Conservation (phyloP, 345 rosid genomes). For the Gynandropsis gynandra region DNA sequence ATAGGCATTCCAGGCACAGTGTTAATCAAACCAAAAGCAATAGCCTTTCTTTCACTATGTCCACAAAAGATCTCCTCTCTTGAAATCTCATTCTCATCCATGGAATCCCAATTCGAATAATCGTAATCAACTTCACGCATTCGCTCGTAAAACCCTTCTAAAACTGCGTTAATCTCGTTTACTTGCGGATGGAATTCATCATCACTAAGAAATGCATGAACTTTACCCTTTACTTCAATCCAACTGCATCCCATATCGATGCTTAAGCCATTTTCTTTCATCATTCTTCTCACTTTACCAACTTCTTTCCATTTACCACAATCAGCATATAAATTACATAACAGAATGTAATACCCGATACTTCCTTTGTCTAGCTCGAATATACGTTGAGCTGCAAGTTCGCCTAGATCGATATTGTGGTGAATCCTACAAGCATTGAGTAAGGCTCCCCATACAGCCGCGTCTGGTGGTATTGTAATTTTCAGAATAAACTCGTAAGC, state of each 20-base stretch:
- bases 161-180: slow-evolving; percentile 46
- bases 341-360: slow-evolving; percentile 61
- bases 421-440: slow-evolving; percentile 70
- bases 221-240: slow-evolving; percentile 67
- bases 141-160: slow-evolving; percentile 54
- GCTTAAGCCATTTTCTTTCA: slow-evolving; percentile 55
- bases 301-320: slow-evolving; percentile 64
- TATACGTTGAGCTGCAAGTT: slow-evolving; percentile 50
- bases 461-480: slow-evolving; percentile 64
- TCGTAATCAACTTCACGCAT: slow-evolving; percentile 38
- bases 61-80: slow-evolving; percentile 72
- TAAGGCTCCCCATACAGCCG: slow-evolving; percentile 85
- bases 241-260: slow-evolving; percentile 89
- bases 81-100: slow-evolving; percentile 45
- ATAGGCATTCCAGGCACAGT: slow-evolving; percentile 67
- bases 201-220: slow-evolving; percentile 73
- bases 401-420: slow-evolving; percentile 45
- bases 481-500: slow-evolving; percentile 50
- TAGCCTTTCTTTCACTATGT: slow-evolving; percentile 75
- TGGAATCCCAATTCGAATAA: slow-evolving; percentile 29
- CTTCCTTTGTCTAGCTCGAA: slow-evolving; percentile 51
- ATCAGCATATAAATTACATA: slow-evolving; percentile 62
- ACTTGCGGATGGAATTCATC: slow-evolving; percentile 53
- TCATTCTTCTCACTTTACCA: slow-evolving; percentile 49
- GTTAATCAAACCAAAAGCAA: slow-evolving; percentile 64